These are phyloP conservation scores for Pseudogymnoascus sp. DNA, from an alignment of 2,329 filamentous ascomycete genomes.

Conservation along the genomic window DNA sequence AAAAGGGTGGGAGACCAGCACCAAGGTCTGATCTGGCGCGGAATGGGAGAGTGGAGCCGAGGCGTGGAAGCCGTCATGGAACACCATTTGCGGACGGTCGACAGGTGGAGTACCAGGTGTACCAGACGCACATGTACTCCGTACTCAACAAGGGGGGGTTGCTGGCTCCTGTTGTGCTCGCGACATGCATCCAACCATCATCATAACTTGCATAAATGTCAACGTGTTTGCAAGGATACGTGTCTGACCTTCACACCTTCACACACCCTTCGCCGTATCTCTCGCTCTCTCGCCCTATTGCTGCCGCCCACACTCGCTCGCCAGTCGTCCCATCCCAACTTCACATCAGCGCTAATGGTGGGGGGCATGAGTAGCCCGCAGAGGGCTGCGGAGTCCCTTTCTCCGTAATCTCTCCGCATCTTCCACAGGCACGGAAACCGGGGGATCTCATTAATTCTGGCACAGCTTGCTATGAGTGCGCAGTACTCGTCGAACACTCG, in stretches of 20 bases:
- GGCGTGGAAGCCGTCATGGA: slow-evolving; percentile 1
- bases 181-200: not conserved
- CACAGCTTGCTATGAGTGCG: not conserved
- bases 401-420: slow-evolving; percentile 1
- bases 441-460: not conserved
- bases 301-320: not conserved
- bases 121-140: not conserved
- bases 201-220: slow-evolving; percentile 4
- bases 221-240: slow-evolving; percentile 6
- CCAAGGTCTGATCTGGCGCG: not conserved
- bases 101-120: not conserved
- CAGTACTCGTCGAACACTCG: not conserved
- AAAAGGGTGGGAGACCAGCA: not conserved
- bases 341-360: slow-evolving; percentile 4
- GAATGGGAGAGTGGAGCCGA: slow-evolving; percentile 4
- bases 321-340: not conserved
- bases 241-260: not conserved
- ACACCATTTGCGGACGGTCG: slow-evolving; percentile 3
- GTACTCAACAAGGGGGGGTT: not conserved
- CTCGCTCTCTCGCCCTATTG: not conserved
- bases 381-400: not conserved
- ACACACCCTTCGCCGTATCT: not conserved
- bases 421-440: not conserved
- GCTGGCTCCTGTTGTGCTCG: not conserved
- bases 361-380: not conserved